Base-by-base conservation (phyloP, 2,329 filamentous ascomycete species). In the Penicillium sp. region DNA sequence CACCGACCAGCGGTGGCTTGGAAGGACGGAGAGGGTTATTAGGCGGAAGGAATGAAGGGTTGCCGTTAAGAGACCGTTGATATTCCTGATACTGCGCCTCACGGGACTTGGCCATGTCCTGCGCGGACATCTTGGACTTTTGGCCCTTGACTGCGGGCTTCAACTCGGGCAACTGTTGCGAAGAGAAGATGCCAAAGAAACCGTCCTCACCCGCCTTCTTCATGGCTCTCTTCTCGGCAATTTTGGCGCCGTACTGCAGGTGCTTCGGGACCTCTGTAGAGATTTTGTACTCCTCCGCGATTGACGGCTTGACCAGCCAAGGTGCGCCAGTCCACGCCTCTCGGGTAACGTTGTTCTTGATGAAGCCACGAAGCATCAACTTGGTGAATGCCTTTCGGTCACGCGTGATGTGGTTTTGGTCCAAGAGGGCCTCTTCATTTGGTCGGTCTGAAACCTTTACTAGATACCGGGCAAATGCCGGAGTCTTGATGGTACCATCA, bases 251-350 rank as follows among this genome's bases (percentile, higher is more conserved):
- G 66, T 95, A 86, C 46, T 86, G 85, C 13, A 95, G 77, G 63
- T 95, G 86, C 44, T 84, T 80, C 6, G 93, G 93, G 10, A 97
- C 83, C 46, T 89, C 83, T n/a, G 84, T 90, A 53, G 89, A 86
- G 55, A 98, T 93, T 54, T 89, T 85, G 69, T 93, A 95, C 55
- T 85, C 80, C 40, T 83, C 82, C 1, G 93, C 93, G 51, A 95
- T 84, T 46, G 89, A 84, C 31, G 87, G 81, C 72, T 95, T 96
- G 15, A 97, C 92, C 47, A 95, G 75, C 93, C 93, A 98, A 0
- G 93, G 92, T 0, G 93, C 93, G n/a, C 92, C 92, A 53, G 84
- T 92, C 89, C 91, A 97, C 3, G 89, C 82, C 64, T 97, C 93
- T 53, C 92, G 79, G 1, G 85, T 87, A n/a, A 96, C 87, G 0